Conservation (phyloP, 768 basidiomycete species). For the Rossbeevera mucosa region DNA sequence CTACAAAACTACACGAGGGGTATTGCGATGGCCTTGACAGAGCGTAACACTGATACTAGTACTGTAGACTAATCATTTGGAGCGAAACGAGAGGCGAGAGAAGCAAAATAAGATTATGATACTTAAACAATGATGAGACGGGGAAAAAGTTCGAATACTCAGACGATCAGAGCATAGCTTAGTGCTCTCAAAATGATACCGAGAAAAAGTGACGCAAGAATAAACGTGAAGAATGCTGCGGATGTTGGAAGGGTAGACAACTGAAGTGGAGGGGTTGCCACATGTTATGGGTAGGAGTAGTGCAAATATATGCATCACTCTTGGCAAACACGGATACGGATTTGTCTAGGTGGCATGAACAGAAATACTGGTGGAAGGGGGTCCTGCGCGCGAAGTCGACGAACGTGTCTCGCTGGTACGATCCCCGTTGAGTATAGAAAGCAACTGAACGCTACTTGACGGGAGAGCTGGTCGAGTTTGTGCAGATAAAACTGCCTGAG, state of each 20-base stretch:
- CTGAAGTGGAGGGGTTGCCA: constrained; percentile 5
- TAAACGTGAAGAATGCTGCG: background rate
- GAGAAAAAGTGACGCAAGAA: constrained; percentile 17
- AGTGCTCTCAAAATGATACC: constrained; percentile 16
- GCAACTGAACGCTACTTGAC: constrained; percentile 28
- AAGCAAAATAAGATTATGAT: constrained; percentile 29
- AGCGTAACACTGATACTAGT: constrained; percentile 30
- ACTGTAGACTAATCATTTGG: constrained; percentile 23
- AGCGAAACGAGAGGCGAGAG: constrained; percentile 17
- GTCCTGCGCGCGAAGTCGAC: constrained; percentile 7
- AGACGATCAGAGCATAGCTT: constrained; percentile 19
- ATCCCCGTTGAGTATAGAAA: constrained; percentile 35
- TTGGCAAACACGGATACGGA: constrained; percentile 5
- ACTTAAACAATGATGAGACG: constrained; percentile 23
- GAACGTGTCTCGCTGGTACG: constrained; percentile 9
- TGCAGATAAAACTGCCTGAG: constrained; percentile 11
- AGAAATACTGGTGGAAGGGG: constrained; percentile 11
- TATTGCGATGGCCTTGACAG: constrained; percentile 29
- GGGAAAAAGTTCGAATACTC: constrained; percentile 24
- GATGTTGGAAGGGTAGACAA: background rate
- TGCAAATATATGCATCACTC: constrained; percentile 19
- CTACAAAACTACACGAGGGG: constrained; percentile 36
- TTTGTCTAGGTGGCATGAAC: constrained; percentile 23
- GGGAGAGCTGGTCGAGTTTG: constrained; percentile 16
- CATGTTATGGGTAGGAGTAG: constrained; percentile 2